phyloP scores from a whole-genome alignment of 768 basidiomycete species.

The Leccinum subgranulosum region DNA sequence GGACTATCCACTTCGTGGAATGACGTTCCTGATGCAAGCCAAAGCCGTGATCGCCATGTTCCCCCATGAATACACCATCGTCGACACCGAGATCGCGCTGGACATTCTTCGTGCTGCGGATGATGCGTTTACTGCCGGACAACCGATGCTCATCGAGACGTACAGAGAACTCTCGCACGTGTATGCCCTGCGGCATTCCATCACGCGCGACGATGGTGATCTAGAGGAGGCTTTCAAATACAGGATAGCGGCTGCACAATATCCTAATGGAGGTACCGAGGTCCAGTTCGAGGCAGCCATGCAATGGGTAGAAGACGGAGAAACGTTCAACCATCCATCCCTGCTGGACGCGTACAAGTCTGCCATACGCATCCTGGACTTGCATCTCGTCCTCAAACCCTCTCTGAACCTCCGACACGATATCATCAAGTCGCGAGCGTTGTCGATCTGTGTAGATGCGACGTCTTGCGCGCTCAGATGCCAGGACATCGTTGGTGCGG shows the following conservation, averaged over 20 bases:
- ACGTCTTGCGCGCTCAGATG: conserved; percentile 24
- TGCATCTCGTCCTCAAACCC: conserved; percentile 16
- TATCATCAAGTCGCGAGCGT: conserved; percentile 10
- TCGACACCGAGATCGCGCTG: conserved; percentile 18
- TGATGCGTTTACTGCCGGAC: conserved; percentile 2
- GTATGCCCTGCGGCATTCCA: conserved; percentile 6
- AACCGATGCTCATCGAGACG: conserved; percentile 10
- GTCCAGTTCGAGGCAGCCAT: conserved; percentile 15
- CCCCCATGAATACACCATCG: neutral
- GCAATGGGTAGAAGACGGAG: conserved; percentile 21
- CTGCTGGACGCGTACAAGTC: conserved; percentile 15
- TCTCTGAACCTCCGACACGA: conserved; percentile 12
- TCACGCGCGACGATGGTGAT: conserved; percentile 10
- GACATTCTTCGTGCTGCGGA: conserved; percentile 14
- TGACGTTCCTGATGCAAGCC: conserved; percentile 18
- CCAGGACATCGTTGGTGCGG: conserved; percentile 19
- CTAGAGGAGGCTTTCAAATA: conserved; percentile 23
- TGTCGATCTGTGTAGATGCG: conserved; percentile 23
- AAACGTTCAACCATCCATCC: conserved; percentile 17
- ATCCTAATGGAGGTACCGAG: conserved; percentile 17
- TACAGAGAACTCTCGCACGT: conserved; percentile 13
- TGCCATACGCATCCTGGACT: conserved; percentile 17
- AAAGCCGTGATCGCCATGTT: conserved; percentile 13
- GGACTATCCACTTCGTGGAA: conserved; percentile 13
- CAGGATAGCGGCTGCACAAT: conserved; percentile 15